These are phyloP conservation scores for Verticillium dahliae DNA, from an alignment of 2,329 filamentous ascomycete species.

Conservation along the genomic window DNA sequence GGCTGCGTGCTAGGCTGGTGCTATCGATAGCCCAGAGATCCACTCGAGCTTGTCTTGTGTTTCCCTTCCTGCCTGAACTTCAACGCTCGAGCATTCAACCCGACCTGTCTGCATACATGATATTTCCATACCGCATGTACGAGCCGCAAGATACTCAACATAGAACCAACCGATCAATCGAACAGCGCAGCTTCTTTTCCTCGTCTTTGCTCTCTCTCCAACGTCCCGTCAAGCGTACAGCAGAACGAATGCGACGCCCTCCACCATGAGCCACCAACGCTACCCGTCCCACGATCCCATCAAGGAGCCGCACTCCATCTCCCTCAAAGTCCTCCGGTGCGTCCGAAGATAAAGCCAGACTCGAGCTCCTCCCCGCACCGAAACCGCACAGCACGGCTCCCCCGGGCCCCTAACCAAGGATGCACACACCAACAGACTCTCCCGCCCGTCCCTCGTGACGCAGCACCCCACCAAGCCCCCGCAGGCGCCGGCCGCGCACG, in stretches of 20 bases:
- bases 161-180: neutral
- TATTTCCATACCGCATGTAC: neutral
- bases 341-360: conserved; percentile 5
- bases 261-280: conserved; percentile 50
- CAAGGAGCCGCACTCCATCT: conserved; percentile 74
- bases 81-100: too few relatives aligned
- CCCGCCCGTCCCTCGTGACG: conserved; percentile 68
- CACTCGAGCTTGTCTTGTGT: too few relatives aligned
- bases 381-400: neutral
- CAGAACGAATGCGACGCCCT: neutral
- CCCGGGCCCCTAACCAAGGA: conserved; percentile 4
- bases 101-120: too few relatives aligned
- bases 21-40: too few relatives aligned
- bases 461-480: conserved; percentile 57
- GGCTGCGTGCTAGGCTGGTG: too few relatives aligned
- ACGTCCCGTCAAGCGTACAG: neutral
- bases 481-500: conserved; percentile 31
- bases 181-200: too few relatives aligned
- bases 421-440: conserved; percentile 53
- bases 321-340: conserved; percentile 68
- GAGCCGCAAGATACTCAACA: neutral
- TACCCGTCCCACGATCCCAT: conserved; percentile 49
- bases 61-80: too few relatives aligned
- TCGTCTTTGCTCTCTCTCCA: neutral
- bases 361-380: too few relatives aligned